These are phyloP conservation scores for Themeda triandra DNA, from an alignment of 176 grass and related monocot species.

Conservation along the genomic window DNA sequence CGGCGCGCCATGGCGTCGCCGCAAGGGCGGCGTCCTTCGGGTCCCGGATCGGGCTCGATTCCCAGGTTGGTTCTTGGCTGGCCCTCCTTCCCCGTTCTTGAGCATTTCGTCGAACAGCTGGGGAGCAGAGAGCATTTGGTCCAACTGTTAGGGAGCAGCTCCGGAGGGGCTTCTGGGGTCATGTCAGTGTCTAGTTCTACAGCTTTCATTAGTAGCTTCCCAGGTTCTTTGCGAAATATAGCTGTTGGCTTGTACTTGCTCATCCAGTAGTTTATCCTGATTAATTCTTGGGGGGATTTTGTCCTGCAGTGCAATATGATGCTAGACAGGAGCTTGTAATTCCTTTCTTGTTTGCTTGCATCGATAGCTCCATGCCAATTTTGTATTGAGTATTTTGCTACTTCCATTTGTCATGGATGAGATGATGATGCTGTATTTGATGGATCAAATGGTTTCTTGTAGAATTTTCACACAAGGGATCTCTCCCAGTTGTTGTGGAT, in stretches of 20 bases:
- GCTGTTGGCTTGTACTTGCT: background rate
- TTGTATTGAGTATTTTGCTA: background rate
- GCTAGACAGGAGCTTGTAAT: constrained; percentile 10
- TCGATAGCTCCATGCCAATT: background rate
- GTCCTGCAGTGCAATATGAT: background rate
- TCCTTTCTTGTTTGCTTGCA: constrained; percentile 19
- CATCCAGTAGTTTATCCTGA: background rate
- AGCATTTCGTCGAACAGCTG: constrained; percentile 32
- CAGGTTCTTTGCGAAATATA: background rate
- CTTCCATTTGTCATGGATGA: background rate
- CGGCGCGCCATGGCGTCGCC: constrained; percentile 33
- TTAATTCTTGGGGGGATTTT: background rate
- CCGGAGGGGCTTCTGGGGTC: background rate
- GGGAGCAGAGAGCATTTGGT: constrained; percentile 17
- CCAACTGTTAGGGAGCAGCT: constrained; percentile 7
- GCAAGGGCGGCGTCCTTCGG: constrained; percentile 48
- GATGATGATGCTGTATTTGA: background rate
- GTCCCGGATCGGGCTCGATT: constrained; percentile 81
- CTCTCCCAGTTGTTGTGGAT: constrained; percentile 72
- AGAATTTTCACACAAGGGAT: constrained; percentile 68
- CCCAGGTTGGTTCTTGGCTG: constrained; percentile 68
- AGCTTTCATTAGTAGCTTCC: background rate
- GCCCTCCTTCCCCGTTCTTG: background rate
- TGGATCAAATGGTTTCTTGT: constrained; percentile 19
- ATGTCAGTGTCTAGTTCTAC: background rate